Evolutionary conservation across 2,329 filamentous ascomycete genomes (phyloP), one percentile per base, ranked within the genome.

Genomic region (Passalora sequoiae): DNA sequence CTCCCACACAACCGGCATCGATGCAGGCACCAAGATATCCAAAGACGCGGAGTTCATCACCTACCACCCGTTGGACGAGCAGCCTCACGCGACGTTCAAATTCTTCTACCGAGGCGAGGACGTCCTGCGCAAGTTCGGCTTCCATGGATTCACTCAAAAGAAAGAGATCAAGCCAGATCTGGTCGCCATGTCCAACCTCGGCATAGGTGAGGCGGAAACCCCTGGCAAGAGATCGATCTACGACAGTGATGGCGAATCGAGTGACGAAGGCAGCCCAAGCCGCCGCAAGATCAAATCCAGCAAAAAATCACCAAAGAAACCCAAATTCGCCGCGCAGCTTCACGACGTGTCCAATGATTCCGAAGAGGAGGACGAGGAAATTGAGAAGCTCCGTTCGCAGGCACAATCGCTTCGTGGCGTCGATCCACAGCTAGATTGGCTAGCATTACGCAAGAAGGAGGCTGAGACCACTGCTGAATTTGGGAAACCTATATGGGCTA

Each of bases 21-120:
- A 39, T 15, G 21, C 17, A 1, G 35, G 40, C 15, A 28, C n/a
- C 12, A 27, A 27, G 24, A 27, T 12, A 7, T 12, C 21, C 4
- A 32, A 12, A 10, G 27, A 10, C 6, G 15, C n/a, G 19, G 19
- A 36, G 7, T 32, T 32, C 40, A 38, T 49, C 43, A 7, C 20
- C 28, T 49, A 41, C 33, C 8, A 36, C 4, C 25, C 15, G 3
- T 19, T 38, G 21, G 36, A 28, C 12, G 40, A 44, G 6, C 19
- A 21, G 19, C 37, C 40, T 6, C 44, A 35, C n/a, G 48, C 44
- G 8, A 40, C n/a, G 7, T 47, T 51, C 42, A 45, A 40, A 24
- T 49, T 49, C 46, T 49, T 44, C 30, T 51, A 51, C 36, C 38
- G 46, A 12, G 40, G 40, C 25, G 49, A 46, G 33, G 32, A 46